Percentiles rank a stretch among this genome's conserved stretches.
Conservation (phyloP, 2,329 filamentous ascomycete species). For the Periconia digitata region DNA sequence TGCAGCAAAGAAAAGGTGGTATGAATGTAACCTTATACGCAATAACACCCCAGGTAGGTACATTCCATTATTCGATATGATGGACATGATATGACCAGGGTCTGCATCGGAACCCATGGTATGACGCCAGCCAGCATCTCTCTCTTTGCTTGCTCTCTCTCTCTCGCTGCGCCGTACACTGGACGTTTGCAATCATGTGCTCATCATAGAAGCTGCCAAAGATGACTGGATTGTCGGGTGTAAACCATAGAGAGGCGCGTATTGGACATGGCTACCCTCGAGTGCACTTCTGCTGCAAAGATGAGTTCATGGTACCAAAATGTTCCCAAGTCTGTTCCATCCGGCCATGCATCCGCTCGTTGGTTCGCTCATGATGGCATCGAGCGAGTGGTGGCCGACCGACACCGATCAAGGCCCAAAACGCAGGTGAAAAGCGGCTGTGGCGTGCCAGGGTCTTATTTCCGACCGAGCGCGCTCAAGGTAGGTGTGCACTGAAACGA, state of each 20-base stretch:
- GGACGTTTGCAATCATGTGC: not conserved
- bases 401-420: slow-evolving; percentile 1
- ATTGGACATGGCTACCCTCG: no score
- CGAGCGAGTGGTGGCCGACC: not conserved
- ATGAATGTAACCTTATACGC: not conserved
- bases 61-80: no score
- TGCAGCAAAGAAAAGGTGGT: no score
- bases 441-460: slow-evolving; percentile 17
- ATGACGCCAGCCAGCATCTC: not conserved
- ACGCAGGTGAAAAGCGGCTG: slow-evolving; percentile 9
- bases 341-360: no score
- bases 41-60: no score
- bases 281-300: no score
- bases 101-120: not conserved
- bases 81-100: not conserved
- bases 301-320: no score
- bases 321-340: no score
- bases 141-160: not conserved
- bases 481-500: slow-evolving; percentile 8
- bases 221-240: no score
- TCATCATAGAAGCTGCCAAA: no score
- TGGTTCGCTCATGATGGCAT: no score
- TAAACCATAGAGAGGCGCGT: no score
- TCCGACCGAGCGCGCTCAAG: slow-evolving; percentile 21
- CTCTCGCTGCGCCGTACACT: not conserved